Base-by-base conservation (phyloP, 2,329 filamentous ascomycete species). In the Nemania sp. region DNA sequence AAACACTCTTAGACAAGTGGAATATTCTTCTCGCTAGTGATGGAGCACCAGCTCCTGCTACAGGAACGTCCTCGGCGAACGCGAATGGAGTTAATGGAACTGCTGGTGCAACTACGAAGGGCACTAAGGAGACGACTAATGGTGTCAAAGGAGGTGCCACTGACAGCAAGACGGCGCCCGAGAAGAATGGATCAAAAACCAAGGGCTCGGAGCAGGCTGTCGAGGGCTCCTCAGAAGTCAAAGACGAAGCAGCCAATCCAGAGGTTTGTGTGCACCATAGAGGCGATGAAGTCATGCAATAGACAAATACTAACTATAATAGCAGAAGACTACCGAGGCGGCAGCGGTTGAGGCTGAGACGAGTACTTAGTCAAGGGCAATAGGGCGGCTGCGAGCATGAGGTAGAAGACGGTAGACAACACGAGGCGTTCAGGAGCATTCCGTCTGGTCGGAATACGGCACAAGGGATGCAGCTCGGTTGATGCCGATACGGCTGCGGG, bases 1-100 rank as follows among this genome's bases (percentile, higher is more conserved):
- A 92, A 72, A 85, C 87, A 5, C 86, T 99, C 55, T 84, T 98
- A n/a, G 89, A 91, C 72, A 92, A 91, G 80, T 99, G 96, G 96
- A 97, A 92, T 79, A 91, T 92, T 79, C 86, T 93, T 41, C 85
- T 98, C n/a, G 88, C 88, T 38, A 83, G 82, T 18, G 90, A 91
- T 32, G 80, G 79, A 10, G 77, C 82, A 11, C 77, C 79, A 18
- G 72, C 79, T 15, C 70, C 79, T 35, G 70, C 84, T 10, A n/a
- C 64, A 26, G 64, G 43, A 13, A 13, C 61, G 20, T 56, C 68
- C 10, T 60, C 66, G 8, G 78, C 80, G 8, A 75, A 75, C 13
- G 77, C 83, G 7, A 86, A 86, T 68, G 84, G 83, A 22, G 81
- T 86, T 2, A 87, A 87, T 41, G 83, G 86, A 66, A 79, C 81